Evolutionary conservation across 1,284 basidiomycete genomes (phyloP), one percentile per base, ranked within the genome.

Genomic region (Boletus sp.): DNA sequence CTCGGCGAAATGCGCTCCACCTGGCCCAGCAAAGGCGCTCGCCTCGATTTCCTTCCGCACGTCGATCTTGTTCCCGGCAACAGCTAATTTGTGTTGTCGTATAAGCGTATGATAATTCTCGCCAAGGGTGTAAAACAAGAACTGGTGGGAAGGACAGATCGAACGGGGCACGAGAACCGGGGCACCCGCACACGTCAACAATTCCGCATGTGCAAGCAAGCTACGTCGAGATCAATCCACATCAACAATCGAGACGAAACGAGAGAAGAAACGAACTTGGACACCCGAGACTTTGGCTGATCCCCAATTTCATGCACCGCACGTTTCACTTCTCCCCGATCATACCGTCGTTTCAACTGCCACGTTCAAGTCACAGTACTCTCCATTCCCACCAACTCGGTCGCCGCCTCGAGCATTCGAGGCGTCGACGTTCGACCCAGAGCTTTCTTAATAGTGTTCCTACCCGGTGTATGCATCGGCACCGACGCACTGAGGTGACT

Each of bases 51-150:
- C 83, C 51, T 79, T 81, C 12, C 90, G 82, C n/a, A 92, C 89
- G 13, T 87, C 83, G 51, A 94, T 81, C 75, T 83, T 85, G 31
- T 70, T 59, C 0, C 82, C 82, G 0, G 80, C 75, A 12, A 91
- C 78, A 59, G 86, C 85, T 52, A 91, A 76, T 53, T 85, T 83
- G 53, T 85, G 80, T 1, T 84, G 80, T 0, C 89, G 84, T 37
- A 93, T 79, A 11, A 91, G 84, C 0, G 88, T 85, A 63, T 90
- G 89, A 62, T 92, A 92, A 68, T 94, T 91, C 61, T 89, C 88
- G 2, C 84, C 82, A 0, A 93, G 79, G 2, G 84, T 80, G 64
- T 84, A 82, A 77, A 94, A 95, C 11, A 85, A 78, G 71, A 94
- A 89, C 61, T 94, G 92, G 63, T 91, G 89, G 0, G 86, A 85